Conservation (phyloP, 176 grass and related monocot species). For the Saccharum officinarum region DNA sequence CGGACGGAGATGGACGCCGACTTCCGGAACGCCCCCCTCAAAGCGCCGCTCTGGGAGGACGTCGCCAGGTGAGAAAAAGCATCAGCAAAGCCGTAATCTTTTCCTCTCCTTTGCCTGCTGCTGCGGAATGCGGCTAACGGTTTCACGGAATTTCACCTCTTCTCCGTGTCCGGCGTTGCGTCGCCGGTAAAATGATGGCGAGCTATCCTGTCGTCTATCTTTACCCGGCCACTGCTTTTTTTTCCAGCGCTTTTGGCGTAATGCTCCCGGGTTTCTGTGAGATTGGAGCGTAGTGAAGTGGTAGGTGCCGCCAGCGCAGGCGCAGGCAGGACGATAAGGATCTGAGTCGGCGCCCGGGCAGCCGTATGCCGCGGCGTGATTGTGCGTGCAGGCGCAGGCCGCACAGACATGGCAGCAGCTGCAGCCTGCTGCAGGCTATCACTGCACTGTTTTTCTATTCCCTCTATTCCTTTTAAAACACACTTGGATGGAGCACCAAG, state of each 20-base stretch:
- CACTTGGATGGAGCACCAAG: background rate
- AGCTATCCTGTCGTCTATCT: conserved; percentile 25
- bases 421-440: conserved; percentile 16
- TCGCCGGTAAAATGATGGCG: conserved; percentile 43
- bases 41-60: conserved; percentile 89
- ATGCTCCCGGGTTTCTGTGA: conserved; percentile 30
- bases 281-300: background rate
- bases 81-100: background rate
- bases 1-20: conserved; percentile 91
- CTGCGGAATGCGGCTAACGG: conserved; percentile 39
- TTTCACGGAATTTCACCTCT: conserved; percentile 40
- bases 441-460: conserved; percentile 34
- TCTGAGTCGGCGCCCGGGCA: conserved; percentile 36
- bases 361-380: conserved; percentile 38
- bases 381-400: conserved; percentile 26
- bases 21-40: conserved; percentile 89
- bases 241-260: conserved; percentile 14
- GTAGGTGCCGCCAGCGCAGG: conserved; percentile 3
- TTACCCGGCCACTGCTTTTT: background rate
- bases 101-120: background rate
- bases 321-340: conserved; percentile 26
- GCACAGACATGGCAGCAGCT: conserved; percentile 26
- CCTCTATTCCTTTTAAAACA: background rate
- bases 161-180: background rate
- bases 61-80: conserved; percentile 63